These are phyloP conservation scores for Arthroderma sp. DNA, from an alignment of 2,329 filamentous ascomycete species.

Conservation along the genomic window DNA sequence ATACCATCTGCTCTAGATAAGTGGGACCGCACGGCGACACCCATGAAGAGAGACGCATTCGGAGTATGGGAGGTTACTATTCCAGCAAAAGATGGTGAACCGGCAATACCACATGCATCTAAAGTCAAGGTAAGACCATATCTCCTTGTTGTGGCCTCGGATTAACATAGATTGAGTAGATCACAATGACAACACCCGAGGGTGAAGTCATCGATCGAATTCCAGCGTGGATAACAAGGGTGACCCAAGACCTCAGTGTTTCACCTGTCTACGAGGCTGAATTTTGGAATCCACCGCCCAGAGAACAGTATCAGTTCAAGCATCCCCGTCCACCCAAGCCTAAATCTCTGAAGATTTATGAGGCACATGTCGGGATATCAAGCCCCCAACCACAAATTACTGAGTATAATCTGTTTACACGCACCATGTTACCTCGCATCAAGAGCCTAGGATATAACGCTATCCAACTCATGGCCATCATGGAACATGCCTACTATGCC, in stretches of 20 bases:
- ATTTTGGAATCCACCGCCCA: constrained; percentile 85
- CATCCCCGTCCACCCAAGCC: constrained; percentile 72
- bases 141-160: neutral
- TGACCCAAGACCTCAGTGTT: constrained; percentile 80
- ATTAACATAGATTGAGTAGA: constrained; percentile 36
- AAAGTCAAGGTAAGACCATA: constrained; percentile 70
- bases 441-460: constrained; percentile 86
- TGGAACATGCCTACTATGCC: constrained; percentile 99
- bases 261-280: constrained; percentile 88
- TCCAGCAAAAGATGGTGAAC: constrained; percentile 57
- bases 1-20: constrained; percentile 44
- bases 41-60: constrained; percentile 74
- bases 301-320: constrained; percentile 72
- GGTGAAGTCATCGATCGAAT: constrained; percentile 76
- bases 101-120: constrained; percentile 79
- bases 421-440: constrained; percentile 83
- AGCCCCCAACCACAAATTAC: constrained; percentile 78
- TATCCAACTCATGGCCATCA: constrained; percentile 96
- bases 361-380: constrained; percentile 97
- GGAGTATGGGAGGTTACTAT: constrained; percentile 78
- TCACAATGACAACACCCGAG: constrained; percentile 65
- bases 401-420: constrained; percentile 95
- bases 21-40: constrained; percentile 72
- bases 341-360: constrained; percentile 77
- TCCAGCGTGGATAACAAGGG: constrained; percentile 93